Percentiles rank a stretch among this genome's conserved stretches.
Evolutionary conservation across 2,329 filamentous ascomycete species (phyloP).

Genomic region (Metarhizium humberi): DNA sequence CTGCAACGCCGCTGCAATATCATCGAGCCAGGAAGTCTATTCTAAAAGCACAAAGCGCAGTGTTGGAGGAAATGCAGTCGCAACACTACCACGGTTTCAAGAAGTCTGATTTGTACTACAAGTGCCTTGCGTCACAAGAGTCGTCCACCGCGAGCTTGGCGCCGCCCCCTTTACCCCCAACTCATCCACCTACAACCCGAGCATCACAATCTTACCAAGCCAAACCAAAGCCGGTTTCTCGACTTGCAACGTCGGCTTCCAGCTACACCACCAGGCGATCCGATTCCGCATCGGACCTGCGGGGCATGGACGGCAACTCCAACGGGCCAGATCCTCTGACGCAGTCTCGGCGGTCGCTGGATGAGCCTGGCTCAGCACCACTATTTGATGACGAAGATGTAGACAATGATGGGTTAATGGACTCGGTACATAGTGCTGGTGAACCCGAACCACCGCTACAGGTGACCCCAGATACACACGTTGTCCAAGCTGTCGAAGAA

Average conservation of each 20-base stretch:
- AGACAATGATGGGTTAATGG: constrained; percentile 59
- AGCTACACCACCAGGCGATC: constrained; percentile 30
- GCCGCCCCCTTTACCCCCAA: constrained; percentile 4
- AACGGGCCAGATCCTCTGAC: constrained; percentile 30
- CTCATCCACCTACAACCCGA: constrained; percentile 14
- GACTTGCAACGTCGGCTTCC: constrained; percentile 28
- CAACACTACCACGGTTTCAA: constrained; percentile 80
- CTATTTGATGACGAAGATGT: constrained; percentile 78
- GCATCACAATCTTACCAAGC: constrained; percentile 29
- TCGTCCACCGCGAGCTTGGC: constrained; percentile 20
- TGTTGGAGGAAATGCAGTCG: constrained; percentile 76
- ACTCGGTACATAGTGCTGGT: constrained; percentile 65
- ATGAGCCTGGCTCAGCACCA: constrained; percentile 42
- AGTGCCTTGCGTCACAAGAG: constrained; percentile 86
- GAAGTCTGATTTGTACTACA: constrained; percentile 89
- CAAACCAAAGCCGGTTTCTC: constrained; percentile 33
- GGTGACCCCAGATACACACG: constrained; percentile 59
- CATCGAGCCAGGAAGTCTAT: constrained; percentile 73
- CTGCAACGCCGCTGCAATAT: constrained; percentile 73
- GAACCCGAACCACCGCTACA: constrained; percentile 54
- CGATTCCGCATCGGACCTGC: constrained; percentile 40
- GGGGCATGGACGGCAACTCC: constrained; percentile 25
- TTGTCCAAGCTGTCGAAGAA: constrained; percentile 88
- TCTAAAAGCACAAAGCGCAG: constrained; percentile 69
- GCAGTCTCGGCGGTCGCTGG: constrained; percentile 56